These are phyloP conservation scores for Salix caprea DNA, from an alignment of 345 rosid genomes.

Conservation along the genomic window DNA sequence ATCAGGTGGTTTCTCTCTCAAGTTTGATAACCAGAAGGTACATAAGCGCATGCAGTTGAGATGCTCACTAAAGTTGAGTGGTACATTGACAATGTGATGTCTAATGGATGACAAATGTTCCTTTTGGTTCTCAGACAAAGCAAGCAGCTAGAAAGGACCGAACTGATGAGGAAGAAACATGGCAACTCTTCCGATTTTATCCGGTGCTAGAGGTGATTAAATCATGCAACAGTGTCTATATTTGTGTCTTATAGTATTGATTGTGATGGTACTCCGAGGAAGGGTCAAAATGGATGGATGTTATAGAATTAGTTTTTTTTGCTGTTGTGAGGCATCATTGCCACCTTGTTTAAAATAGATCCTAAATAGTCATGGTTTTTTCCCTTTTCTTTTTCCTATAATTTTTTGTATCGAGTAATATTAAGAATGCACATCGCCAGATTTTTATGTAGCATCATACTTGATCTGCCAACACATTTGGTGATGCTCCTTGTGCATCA, in stretches of 20 bases:
- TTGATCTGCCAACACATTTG: background rate
- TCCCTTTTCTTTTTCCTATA: background rate
- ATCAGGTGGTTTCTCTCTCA: constrained; percentile 65
- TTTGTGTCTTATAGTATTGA: background rate
- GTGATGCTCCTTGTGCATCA: background rate
- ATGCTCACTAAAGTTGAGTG: background rate
- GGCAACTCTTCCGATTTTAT: constrained; percentile 86
- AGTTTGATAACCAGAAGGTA: constrained; percentile 82
- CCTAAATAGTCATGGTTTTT: background rate
- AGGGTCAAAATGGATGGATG: background rate
- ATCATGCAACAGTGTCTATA: background rate
- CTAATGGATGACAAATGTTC: constrained; percentile 11
- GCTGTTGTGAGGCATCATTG: background rate
- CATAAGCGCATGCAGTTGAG: background rate
- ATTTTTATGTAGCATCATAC: background rate
- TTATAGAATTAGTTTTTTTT: background rate
- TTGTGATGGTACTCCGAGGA: background rate
- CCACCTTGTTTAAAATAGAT: background rate
- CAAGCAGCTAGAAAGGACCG: constrained; percentile 80
- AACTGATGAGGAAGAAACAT: constrained; percentile 80
- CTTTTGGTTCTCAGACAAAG: constrained; percentile 50
- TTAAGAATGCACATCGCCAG: background rate
- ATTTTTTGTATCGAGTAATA: background rate
- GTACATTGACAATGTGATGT: constrained; percentile 5
- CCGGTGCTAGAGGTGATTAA: constrained; percentile 69